Conservation (phyloP, 2,329 filamentous ascomycete genomes). For the Aspergillus pseudoterreus region DNA sequence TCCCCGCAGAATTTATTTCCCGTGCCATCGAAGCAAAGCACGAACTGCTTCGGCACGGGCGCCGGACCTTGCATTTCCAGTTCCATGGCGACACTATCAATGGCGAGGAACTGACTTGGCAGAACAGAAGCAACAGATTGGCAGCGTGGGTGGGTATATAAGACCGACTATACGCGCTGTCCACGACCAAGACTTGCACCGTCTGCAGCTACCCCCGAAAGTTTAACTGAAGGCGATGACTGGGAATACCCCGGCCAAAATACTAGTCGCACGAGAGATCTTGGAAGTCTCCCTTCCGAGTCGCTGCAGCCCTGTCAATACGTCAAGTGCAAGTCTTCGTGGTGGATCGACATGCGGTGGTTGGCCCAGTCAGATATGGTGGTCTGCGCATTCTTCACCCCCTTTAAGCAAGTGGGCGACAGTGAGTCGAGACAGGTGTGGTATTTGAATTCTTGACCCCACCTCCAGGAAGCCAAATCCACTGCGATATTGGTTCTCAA, state of each 20-base stretch:
- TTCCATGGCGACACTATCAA: slow-evolving; percentile 6
- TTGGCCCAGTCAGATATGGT: not conserved
- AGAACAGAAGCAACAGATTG: slow-evolving; percentile 3
- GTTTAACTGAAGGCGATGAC: slow-evolving; percentile 1
- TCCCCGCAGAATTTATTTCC: slow-evolving; percentile 44
- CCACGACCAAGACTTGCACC: slow-evolving; percentile 1
- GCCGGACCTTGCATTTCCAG: slow-evolving; percentile 2
- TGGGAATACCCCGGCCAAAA: slow-evolving; percentile 1
- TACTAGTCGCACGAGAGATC: not conserved
- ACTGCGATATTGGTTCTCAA: not conserved
- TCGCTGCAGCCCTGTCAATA: slow-evolving; percentile 11
- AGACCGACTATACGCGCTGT: slow-evolving; percentile 1
- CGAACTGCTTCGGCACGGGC: slow-evolving; percentile 33
- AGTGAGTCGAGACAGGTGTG: not conserved
- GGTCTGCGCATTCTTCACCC: not conserved
- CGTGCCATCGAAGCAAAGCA: slow-evolving; percentile 44
- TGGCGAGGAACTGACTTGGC: not conserved
- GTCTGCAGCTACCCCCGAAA: slow-evolving; percentile 4
- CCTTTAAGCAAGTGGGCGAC: not conserved
- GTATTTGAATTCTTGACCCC: not conserved
- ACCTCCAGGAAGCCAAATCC: not conserved
- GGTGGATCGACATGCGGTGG: not conserved
- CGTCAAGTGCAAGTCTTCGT: not conserved
- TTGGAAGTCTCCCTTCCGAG: slow-evolving; percentile 1
- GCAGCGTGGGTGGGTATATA: not conserved